These are phyloP conservation scores for Phytophthora crassamura DNA, from an alignment of 352 stramenopile genomes.

Conservation along the genomic window DNA sequence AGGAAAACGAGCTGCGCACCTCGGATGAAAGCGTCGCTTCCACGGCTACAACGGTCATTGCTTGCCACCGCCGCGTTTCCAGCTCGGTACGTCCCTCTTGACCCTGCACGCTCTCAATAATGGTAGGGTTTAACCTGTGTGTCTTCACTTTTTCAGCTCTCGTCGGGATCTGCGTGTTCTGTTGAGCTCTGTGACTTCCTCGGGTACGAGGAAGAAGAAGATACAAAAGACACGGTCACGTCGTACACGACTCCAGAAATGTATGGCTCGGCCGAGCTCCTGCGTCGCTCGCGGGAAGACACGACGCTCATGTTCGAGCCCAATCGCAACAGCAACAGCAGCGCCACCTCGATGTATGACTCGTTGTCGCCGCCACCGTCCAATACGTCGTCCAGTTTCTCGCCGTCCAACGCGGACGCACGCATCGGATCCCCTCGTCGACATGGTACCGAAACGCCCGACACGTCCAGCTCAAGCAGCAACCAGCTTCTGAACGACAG, in stretches of 20 bases:
- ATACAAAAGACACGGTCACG: conserved; percentile 35
- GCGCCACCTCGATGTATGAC: conserved; percentile 18
- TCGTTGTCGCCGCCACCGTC: conserved; percentile 26
- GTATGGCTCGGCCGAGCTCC: conserved; percentile 37
- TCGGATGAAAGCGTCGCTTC: conserved; percentile 67
- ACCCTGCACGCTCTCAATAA: no score
- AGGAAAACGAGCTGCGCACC: conserved; percentile 42
- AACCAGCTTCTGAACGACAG: conserved; percentile 26
- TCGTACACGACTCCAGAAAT: conserved; percentile 52
- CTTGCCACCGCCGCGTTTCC: conserved; percentile 62
- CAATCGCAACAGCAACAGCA: conserved; percentile 11
- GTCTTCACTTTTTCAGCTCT: conserved; percentile 24
- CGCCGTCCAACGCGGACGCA: conserved; percentile 24
- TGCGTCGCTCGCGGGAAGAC: conserved; percentile 35
- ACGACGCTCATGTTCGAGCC: conserved; percentile 21
- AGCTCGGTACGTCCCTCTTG: conserved; percentile 52
- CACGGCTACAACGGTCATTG: conserved; percentile 59
- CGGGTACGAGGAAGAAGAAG: conserved; percentile 64
- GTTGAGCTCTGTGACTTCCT: conserved; percentile 60
- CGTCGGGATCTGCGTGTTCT: conserved; percentile 41
- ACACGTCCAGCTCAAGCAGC: conserved; percentile 23
- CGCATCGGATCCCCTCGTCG: conserved; percentile 25
- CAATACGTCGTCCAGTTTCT: conserved; percentile 13
- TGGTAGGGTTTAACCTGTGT: neutral
- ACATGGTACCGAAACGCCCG: conserved; percentile 8